These are phyloP conservation scores for Ormosia semicastrata DNA, from an alignment of 306 rosid species.

Conservation along the genomic window DNA sequence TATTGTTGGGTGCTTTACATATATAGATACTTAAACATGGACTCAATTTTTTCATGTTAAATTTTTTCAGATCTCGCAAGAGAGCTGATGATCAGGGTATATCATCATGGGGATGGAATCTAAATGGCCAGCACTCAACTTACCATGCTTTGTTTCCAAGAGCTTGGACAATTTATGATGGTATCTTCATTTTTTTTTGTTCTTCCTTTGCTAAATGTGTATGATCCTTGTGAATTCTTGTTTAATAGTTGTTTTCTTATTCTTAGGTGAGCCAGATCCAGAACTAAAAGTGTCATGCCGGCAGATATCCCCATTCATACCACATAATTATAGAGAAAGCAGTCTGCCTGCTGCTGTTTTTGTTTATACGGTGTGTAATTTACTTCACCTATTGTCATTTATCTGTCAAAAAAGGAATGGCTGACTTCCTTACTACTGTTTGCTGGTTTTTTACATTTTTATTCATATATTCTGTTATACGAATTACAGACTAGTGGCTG, in stretches of 20 bases:
- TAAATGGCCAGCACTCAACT: constrained; percentile 93
- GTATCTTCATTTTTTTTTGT: constrained; percentile 46
- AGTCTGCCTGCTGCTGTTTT: constrained; percentile 96
- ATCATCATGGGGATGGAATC: constrained; percentile 99
- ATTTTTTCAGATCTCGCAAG: constrained; percentile 41
- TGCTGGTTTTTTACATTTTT: not conserved
- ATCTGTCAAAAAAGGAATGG: not conserved
- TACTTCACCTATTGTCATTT: constrained; percentile 15
- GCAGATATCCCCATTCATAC: constrained; percentile 96
- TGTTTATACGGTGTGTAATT: constrained; percentile 75
- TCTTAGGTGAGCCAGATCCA: constrained; percentile 95
- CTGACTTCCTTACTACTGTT: constrained; percentile 6
- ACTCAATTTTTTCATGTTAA: constrained; percentile 11
- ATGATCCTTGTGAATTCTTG: not conserved
- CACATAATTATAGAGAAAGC: constrained; percentile 93
- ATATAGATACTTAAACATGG: not conserved
- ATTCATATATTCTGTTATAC: not conserved
- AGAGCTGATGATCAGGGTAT: constrained; percentile 81
- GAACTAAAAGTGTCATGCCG: constrained; percentile 91
- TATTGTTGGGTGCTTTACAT: constrained; percentile 11
- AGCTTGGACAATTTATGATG: constrained; percentile 99
- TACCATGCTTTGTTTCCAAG: constrained; percentile 99
- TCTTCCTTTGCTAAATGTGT: not conserved
- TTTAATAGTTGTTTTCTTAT: constrained; percentile 17
- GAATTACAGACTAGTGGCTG: constrained; percentile 4